Evolutionary conservation across 306 rosid genomes (phyloP), one percentile per base, ranked within the genome.

Genomic region (Citrullus amarus): DNA sequence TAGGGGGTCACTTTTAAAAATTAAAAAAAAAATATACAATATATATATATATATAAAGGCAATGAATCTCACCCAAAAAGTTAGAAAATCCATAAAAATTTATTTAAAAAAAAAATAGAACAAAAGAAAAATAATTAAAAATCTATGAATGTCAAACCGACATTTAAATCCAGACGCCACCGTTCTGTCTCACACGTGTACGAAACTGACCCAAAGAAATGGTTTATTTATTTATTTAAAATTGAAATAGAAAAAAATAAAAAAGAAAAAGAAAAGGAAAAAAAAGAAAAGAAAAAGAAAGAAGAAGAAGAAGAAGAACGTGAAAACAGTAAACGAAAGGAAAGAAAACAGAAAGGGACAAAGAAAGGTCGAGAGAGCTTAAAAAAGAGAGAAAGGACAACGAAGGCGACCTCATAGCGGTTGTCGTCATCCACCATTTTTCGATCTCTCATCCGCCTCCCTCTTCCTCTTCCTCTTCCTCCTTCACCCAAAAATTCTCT

Each of bases 141-240:
- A 58, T 4, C 6, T 48, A 28, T 72, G 77, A 73, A 48, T 50
- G 44, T 73, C 77, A 73, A 73, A 73, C 77, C 77, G 77, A 73
- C 61, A 73, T 73, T 73, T 73, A 73, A 73, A 73, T 73, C 61
- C 59, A 73, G 77, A 73, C 60, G 77, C 77, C 77, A 73, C 60
- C 77, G 77, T 54, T 73, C 25, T 55, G 76, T 68, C 54, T 68
- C 34, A 68, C 75, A 68, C 75, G 55, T 68, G 75, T 68, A n/a
- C 9, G 46, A 68, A 68, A 68, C 75, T 68, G 75, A 68, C 55
- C 75, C 75, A 39, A 22, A 68, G 30, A 66, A 66, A 17, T 66
- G 16, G 48, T 68, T 67, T 39, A 67, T 16, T 67, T 39, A 67
- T 18, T 43, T 43, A 16, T 17, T 43, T 68, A 43, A n/a, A 14